Base-by-base conservation (phyloP, 2,329 filamentous ascomycete genomes). In the Xylariomycetidae sp. region DNA sequence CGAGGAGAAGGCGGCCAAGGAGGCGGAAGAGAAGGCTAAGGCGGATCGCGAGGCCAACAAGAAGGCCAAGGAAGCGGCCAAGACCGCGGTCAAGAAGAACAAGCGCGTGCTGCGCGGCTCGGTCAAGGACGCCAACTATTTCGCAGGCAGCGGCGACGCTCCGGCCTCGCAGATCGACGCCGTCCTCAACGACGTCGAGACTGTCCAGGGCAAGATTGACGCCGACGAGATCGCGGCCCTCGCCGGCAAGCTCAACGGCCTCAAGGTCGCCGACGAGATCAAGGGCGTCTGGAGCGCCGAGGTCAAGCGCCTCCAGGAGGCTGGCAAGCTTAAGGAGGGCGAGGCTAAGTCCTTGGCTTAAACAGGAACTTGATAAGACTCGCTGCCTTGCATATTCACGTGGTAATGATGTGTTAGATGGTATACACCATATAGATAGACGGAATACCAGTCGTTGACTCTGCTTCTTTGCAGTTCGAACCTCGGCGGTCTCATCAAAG, bases 61-160 rank as follows among this genome's bases (percentile, higher is more conserved):
- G 79, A 98, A 98, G 76, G 82, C 85, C 40, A 98, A 96, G 73
- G 92, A 98, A 66, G 90, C 90, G 2, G 92, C 92, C 38, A 98
- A 98, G 80, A 95, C 88, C 57, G 92, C 92, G 10, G 84, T 92
- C 54, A 98, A 98, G 84, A 98, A 98, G 85, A 98, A 98, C 78
- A 95, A 95, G 78, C 87, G 92, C 72, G 84, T 96, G 29, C 80
- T 98, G 52, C 88, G 93, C 64, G 81, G 79, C 42, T 88, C 85
- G 46, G 85, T 90, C 65, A 98, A 98, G 75, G 92, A 98, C 49
- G 89, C 85, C 54, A 95, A 95, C 74, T 98, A 98, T 79, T 95
- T 98, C 61, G 73, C 68, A 14, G 67, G 32, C 23, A 20, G 74
- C 27, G 83, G 80, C 34, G 83, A 89, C 39, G 68, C 81, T 17